Evolutionary conservation across 23 red algal species (phyloP), one percentile per base, ranked within the genome.

Genomic region (Gracilariopsis chorda): DNA sequence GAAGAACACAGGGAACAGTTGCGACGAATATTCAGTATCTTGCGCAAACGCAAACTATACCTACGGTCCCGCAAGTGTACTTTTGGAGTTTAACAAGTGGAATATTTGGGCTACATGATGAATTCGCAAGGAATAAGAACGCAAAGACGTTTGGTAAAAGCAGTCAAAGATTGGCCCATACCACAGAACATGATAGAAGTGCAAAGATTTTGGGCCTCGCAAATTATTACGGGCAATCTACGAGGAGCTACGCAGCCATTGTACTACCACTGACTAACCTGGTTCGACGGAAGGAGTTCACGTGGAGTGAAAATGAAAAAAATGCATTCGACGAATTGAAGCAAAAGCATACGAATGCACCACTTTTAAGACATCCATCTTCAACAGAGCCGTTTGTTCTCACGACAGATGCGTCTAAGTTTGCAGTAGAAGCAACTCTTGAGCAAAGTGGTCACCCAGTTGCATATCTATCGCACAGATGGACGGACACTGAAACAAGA

Each of bases 11-110:
- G 48, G 33, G 13, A 20, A 12, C 72, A 48, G 44, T 32, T 78
- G 23, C 72, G 17, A 48, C 13, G 16, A 27, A 0, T 48, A 48
- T 48, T 78, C 14, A 48, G 48, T 19, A 78, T 78, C 33, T 48
- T 78, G 36, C 36, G 72, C 30, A 48, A 48, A 27, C 44, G 48
- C 72, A 16, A 78, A 78, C 13, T 78, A 20, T 78, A 78, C 43
- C 16, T 19, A 17, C 20, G 25, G 25, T 19, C 13, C 25, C 19
- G 72, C 43, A 1, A 78, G 39, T 78, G 72, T 0, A 48, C 44
- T 12, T 17, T 78, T 27, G 72, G 39, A 17, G 72, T 32, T 27
- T 16, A 14, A 48, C 12, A 13, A 20, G 72, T 78, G 0, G 36
- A 78, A 13, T 78, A 16, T 0, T 27, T 49, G 19, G 43, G 0